Evolutionary conservation across 225 moss, liverwort and hornwort species (phyloP).

Genomic region (Straminergon stramineum): DNA sequence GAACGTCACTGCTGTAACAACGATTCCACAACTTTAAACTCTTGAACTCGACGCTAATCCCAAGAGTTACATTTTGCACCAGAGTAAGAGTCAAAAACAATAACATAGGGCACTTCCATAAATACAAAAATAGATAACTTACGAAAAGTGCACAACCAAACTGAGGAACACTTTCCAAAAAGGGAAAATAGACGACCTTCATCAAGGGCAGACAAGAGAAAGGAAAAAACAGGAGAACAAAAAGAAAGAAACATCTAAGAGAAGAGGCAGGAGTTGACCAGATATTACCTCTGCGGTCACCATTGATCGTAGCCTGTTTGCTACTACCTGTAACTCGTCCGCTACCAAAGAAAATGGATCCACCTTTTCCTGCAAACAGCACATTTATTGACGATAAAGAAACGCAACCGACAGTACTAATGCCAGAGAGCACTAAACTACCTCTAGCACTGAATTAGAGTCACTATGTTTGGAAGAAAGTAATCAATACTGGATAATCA

Average conservation of each 20-base stretch:
- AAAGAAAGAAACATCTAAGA: neutral
- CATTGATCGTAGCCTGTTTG: slow-evolving; percentile 74
- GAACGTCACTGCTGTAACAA: neutral
- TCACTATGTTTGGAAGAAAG: neutral
- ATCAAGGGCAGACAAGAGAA: neutral
- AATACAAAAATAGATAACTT: neutral
- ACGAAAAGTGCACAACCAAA: neutral
- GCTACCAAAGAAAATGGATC: slow-evolving; percentile 93
- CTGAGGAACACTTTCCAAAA: neutral
- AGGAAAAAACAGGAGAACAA: neutral
- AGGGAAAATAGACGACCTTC: neutral
- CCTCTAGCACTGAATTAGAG: neutral
- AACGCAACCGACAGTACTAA: neutral
- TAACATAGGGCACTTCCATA: neutral
- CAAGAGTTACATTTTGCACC: neutral
- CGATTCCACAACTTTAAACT: neutral
- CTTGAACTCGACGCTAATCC: neutral
- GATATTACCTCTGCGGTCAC: slow-evolving; percentile 75
- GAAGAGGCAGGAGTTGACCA: neutral
- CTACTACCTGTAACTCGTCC: slow-evolving; percentile 75
- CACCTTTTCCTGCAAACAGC: slow-evolving; percentile 58
- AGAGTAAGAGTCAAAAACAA: neutral
- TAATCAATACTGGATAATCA: neutral
- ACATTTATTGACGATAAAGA: neutral
- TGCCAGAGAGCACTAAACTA: neutral